phyloP scores from a whole-genome alignment of 2,329 filamentous ascomycete genomes.

The Neonectria coccinea region DNA sequence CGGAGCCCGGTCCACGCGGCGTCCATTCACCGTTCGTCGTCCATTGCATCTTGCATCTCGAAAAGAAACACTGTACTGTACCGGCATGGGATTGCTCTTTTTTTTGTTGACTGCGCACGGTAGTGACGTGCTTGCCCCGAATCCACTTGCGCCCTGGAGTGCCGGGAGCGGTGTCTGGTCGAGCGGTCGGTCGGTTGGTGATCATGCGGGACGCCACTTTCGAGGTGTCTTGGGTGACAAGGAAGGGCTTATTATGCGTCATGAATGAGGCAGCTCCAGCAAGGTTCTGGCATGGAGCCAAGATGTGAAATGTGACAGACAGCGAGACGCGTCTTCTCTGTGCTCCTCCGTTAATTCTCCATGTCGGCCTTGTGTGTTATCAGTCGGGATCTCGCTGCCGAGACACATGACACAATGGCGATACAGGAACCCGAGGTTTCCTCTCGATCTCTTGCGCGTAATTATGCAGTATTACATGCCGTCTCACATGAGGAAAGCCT shows the following conservation, averaged over 20 bases:
- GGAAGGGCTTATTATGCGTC: background rate
- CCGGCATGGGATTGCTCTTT: background rate
- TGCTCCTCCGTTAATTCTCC: background rate
- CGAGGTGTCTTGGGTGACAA: background rate
- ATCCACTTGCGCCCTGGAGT: conserved; percentile 12
- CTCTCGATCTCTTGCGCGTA: background rate
- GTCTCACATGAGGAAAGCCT: conserved; percentile 2
- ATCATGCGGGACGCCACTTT: conserved; percentile 4
- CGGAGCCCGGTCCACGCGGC: background rate
- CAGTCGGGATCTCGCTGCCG: conserved; percentile 1
- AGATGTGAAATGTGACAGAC: conserved; percentile 7
- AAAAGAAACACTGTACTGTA: background rate
- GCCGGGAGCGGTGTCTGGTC: background rate
- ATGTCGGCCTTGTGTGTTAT: background rate
- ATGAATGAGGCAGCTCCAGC: background rate
- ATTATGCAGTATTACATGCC: background rate
- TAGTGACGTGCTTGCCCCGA: conserved; percentile 1
- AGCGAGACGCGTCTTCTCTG: background rate
- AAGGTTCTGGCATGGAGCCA: conserved; percentile 8
- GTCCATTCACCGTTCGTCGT: conserved; percentile 12
- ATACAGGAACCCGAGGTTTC: background rate
- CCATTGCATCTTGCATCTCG: conserved; percentile 6
- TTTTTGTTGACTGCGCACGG: background rate
- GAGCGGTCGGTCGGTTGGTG: background rate
- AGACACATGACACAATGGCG: conserved; percentile 5